These are phyloP conservation scores for Coemansia sp. DNA, from an alignment of 192 early-diverging fungal genomes.

Conservation along the genomic window DNA sequence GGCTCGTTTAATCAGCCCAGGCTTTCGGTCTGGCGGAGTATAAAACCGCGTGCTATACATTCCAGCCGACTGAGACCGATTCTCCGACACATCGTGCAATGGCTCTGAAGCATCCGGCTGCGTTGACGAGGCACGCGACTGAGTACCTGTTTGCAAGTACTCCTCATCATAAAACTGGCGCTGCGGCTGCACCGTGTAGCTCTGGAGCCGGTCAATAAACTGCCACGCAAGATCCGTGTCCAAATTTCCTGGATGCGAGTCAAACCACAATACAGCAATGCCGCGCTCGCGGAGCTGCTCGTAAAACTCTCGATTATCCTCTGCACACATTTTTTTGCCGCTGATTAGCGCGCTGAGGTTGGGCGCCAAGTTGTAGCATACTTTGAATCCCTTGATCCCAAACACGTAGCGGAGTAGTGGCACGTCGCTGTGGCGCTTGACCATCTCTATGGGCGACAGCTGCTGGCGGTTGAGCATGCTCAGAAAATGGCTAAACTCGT, in stretches of 20 bases:
- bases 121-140: background rate
- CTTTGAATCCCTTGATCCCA: constrained; percentile 26
- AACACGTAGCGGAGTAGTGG: constrained; percentile 35
- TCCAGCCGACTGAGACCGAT: background rate
- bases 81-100: background rate
- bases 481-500: constrained; percentile 36
- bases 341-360: constrained; percentile 50
- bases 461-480: constrained; percentile 18
- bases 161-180: constrained; percentile 1
- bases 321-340: constrained; percentile 19
- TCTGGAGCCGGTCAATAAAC: constrained; percentile 21
- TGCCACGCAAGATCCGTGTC: constrained; percentile 33
- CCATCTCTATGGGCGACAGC: constrained; percentile 17
- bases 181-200: background rate
- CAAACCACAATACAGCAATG: constrained; percentile 49
- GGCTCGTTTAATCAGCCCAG: background rate
- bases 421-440: constrained; percentile 21
- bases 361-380: constrained; percentile 45
- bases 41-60: background rate
- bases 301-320: constrained; percentile 38
- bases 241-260: constrained; percentile 26
- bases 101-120: background rate
- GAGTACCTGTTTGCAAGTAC: constrained; percentile 4
- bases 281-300: constrained; percentile 24
- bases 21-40: background rate